These are phyloP conservation scores for Fusarium musae DNA, from an alignment of 2,329 filamentous ascomycete species.

Conservation along the genomic window DNA sequence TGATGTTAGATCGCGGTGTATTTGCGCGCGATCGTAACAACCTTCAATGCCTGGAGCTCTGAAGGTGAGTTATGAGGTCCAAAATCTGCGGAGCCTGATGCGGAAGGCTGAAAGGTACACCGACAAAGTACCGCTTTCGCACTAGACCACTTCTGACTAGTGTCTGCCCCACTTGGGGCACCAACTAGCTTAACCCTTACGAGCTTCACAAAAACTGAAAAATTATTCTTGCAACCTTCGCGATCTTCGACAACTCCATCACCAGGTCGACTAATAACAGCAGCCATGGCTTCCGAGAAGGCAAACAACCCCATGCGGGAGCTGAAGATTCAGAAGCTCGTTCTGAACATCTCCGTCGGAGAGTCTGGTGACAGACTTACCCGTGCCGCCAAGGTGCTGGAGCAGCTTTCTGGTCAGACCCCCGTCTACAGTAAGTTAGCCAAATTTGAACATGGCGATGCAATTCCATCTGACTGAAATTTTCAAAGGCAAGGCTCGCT, in stretches of 20 bases:
- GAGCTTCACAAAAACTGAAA: constrained; percentile 51
- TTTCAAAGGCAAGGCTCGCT: constrained; percentile 91
- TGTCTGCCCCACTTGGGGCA: constrained; percentile 33
- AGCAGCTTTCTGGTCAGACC: constrained; percentile 99
- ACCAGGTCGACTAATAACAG: constrained; percentile 51
- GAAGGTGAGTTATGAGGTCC: constrained; percentile 53
- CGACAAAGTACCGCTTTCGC: constrained; percentile 42
- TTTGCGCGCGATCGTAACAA: constrained; percentile 52
- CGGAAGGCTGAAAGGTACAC: constrained; percentile 54
- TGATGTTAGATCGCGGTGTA: constrained; percentile 52
- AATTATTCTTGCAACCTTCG: constrained; percentile 40
- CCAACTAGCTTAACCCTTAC: constrained; percentile 49
- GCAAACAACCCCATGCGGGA: constrained; percentile 98
- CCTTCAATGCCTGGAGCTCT: constrained; percentile 58
- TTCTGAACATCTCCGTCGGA: constrained; percentile 99
- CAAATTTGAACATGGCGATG: constrained; percentile 23
- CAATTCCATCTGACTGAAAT: constrained; percentile 26
- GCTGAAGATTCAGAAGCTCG: constrained; percentile 99
- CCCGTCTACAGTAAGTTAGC: constrained; percentile 91
- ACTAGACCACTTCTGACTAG: constrained; percentile 41
- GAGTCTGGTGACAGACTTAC: constrained; percentile 99
- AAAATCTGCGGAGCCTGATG: constrained; percentile 60
- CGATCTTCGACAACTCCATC: constrained; percentile 51
- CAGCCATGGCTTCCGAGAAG: constrained; percentile 77
- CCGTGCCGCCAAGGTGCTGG: constrained; percentile 99